Base-by-base conservation (phyloP, 129 eudicot species). In the Escallonia herrerae region DNA sequence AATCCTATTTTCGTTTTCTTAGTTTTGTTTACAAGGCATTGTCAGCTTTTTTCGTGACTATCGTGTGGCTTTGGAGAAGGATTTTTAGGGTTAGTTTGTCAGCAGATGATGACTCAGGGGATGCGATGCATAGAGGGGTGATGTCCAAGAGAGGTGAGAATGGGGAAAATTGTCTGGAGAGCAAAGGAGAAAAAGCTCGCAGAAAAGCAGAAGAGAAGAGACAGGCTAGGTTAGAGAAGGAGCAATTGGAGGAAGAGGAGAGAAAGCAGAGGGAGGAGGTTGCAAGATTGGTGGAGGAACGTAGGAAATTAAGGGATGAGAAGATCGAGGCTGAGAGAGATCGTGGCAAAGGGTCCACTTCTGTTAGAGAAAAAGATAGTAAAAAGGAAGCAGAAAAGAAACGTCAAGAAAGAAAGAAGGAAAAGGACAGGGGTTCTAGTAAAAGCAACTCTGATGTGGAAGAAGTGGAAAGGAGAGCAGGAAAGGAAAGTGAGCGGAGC, bases 121-220 rank as follows among this genome's bases (percentile, higher is more conserved):
- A 91, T 68, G 71, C 86, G 43, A 95, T 79, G 8, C 73, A 70
- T 22, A 72, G 70, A 39, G 77, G 81, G 43, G 42, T 75, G 76
- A 5, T 84, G 72, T 78, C 80, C 47, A 83, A 77, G 46, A 72
- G 62, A 40, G 86, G 90, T 37, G 94, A 81, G 6, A 82, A 79
- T 79, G 97, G 84, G 15, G 80, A 62, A 8, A 85, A 70, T 74
- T 73, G 81, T 76, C 87, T 72, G 13, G 96, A 91, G 74, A 91
- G 89, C 65, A 82, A 77, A 87, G 82, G 90, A 40, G 90, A 87
- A 77, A 91, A 91, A 67, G 95, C 97, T 39, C 86, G 96, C 13
- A 83, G 96, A 60, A 91, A 91, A 77, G 97, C 97, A 8, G 97
- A 91, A 82, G 97, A 91, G 78, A 91, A 85, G 75, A 77, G 97